Conservation (phyloP, 2,329 filamentous ascomycete genomes). For the Metarhizium guizhouense region DNA sequence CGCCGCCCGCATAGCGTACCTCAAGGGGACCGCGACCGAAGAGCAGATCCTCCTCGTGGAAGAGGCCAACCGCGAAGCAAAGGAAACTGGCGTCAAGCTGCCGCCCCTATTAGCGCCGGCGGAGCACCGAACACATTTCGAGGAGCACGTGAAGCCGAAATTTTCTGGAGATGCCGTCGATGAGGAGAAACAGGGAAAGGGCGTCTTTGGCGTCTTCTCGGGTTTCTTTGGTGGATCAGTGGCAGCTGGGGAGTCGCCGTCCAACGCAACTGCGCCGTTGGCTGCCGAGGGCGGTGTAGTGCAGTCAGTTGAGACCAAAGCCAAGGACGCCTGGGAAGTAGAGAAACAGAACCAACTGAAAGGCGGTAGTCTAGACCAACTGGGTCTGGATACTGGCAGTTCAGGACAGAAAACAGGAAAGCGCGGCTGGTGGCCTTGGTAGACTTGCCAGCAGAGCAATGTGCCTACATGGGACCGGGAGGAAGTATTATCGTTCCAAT, state of each 20-base stretch:
- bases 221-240: constrained; percentile 17
- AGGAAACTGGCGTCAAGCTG: constrained; percentile 34
- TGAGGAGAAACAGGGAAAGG: constrained; percentile 21
- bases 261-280: constrained; percentile 13
- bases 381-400: constrained; percentile 29
- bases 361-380: constrained; percentile 41
- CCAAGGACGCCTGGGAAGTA: constrained; percentile 34
- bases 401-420: constrained; percentile 22
- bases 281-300: constrained; percentile 10
- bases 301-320: constrained; percentile 26
- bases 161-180: constrained; percentile 15
- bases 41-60: constrained; percentile 50
- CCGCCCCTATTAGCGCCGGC: constrained; percentile 42
- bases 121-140: constrained; percentile 25
- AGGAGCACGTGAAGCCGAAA: constrained; percentile 24
- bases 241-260: constrained; percentile 2
- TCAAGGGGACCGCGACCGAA: constrained; percentile 46
- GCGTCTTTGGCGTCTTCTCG: constrained; percentile 25
- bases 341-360: constrained; percentile 42
- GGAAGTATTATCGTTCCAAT: not conserved
- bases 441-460: constrained; percentile 9
- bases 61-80: constrained; percentile 42
- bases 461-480: not conserved
- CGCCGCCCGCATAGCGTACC: constrained; percentile 50
- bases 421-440: constrained; percentile 41